phyloP scores from a whole-genome alignment of 805 yeast genomes.

The Metschnikowia lachancei region DNA sequence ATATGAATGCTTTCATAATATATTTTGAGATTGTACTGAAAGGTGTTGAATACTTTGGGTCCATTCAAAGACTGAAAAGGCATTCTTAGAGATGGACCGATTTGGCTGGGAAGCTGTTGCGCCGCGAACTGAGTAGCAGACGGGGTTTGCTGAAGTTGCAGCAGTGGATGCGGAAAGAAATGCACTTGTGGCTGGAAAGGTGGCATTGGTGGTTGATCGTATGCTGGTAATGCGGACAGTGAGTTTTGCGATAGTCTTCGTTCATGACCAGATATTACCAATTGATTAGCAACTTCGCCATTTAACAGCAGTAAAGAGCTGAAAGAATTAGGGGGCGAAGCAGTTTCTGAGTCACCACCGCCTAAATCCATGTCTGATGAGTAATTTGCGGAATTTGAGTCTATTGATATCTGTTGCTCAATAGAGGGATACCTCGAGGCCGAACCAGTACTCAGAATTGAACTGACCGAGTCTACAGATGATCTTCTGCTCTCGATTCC shows the following conservation, averaged over 20 bases:
- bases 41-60: neutral
- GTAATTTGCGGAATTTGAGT: conserved; percentile 18
- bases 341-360: conserved; percentile 5
- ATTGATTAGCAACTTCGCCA: conserved; percentile 15
- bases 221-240: neutral
- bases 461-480: conserved; percentile 50
- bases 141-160: neutral
- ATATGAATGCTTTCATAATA: conserved; percentile 46
- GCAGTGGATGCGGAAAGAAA: neutral
- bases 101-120: neutral
- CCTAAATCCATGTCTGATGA: conserved; percentile 19
- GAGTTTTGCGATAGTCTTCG: neutral
- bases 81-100: neutral
- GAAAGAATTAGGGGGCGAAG: conserved; percentile 19
- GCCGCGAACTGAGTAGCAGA: neutral
- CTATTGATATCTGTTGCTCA: conserved; percentile 24
- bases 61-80: neutral
- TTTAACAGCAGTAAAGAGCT: conserved; percentile 21
- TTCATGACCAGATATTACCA: conserved; percentile 1
- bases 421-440: conserved; percentile 30
- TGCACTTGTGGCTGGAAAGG: neutral
- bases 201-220: neutral
- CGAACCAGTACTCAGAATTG: conserved; percentile 43
- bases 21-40: conserved; percentile 14
- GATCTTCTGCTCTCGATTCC: conserved; percentile 33